A percentile compares a stretch with the other conserved stretches of the same genome.
Evolutionary conservation across 2,329 filamentous ascomycete genomes (phyloP).

Genomic region (Neurospora crassa): DNA sequence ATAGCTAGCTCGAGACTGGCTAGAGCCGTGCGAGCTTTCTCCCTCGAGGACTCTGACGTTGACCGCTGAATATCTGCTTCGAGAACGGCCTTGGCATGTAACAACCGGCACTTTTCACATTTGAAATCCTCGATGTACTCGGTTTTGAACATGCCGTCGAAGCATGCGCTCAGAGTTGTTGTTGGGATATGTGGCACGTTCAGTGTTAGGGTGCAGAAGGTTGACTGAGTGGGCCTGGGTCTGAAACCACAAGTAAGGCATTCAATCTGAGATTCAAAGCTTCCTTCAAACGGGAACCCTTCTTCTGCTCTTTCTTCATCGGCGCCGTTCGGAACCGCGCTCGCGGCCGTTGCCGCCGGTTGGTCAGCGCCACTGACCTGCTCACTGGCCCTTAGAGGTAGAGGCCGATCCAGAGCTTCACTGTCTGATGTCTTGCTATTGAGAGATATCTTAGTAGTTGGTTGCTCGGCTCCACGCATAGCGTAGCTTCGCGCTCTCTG

Average conservation of each 20-base stretch:
- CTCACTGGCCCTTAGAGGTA: neutral
- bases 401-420: neutral
- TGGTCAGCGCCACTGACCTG: neutral
- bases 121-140: conserved; percentile 97
- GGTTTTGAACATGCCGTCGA: conserved; percentile 88
- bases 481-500: conserved; percentile 59
- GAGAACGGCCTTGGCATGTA: conserved; percentile 62
- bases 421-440: neutral
- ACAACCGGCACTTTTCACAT: conserved; percentile 84
- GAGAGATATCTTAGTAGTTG: neutral
- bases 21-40: conserved; percentile 48
- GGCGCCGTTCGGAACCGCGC: conserved; percentile 4
- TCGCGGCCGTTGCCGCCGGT: conserved; percentile 3
- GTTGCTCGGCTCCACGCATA: conserved; percentile 22
- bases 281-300: conserved; percentile 86
- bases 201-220: conserved; percentile 85
- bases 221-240: conserved; percentile 72
- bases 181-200: conserved; percentile 79
- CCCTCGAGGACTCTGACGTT: conserved; percentile 41
- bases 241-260: conserved; percentile 85
- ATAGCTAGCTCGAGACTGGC: conserved; percentile 59
- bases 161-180: conserved; percentile 76
- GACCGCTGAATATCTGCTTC: conserved; percentile 48
- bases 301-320: conserved; percentile 43
- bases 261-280: conserved; percentile 88